Evolutionary conservation across 768 basidiomycete genomes (phyloP).

Genomic region (Leccinum subgranulosum): DNA sequence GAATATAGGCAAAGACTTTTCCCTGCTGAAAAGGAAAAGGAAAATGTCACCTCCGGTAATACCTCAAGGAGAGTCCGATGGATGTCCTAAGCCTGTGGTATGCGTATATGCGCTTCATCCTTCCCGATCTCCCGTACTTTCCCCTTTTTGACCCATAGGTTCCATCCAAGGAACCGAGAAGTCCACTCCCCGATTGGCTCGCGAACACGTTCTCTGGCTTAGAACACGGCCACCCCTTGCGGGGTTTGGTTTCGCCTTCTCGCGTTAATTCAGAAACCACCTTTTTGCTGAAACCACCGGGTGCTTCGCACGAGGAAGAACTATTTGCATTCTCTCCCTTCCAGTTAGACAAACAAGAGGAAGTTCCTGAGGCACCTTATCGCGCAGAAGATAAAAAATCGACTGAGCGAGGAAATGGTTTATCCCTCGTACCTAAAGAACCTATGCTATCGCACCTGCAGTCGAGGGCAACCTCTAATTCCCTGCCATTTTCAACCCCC

Average conservation of each 20-base stretch:
- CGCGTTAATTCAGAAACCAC: conserved; percentile 4
- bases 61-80: conserved; percentile 7
- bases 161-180: conserved; percentile 22
- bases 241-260: conserved; percentile 28
- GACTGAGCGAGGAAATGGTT: neutral
- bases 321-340: conserved; percentile 31
- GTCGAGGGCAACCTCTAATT: neutral
- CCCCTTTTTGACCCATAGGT: conserved; percentile 13
- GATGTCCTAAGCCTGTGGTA: conserved; percentile 17
- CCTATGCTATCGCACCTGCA: neutral
- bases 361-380: neutral
- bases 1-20: conserved; percentile 38
- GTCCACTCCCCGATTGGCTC: conserved; percentile 55
- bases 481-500: conserved; percentile 25
- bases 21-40: conserved; percentile 44
- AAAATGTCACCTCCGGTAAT: conserved; percentile 5
- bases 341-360: conserved; percentile 11
- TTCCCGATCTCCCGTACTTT: conserved; percentile 11
- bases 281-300: conserved; percentile 1
- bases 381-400: neutral
- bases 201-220: conserved; percentile 48
- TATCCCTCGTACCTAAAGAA: neutral
- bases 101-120: conserved; percentile 28
- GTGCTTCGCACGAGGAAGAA: conserved; percentile 12
- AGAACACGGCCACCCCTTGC: conserved; percentile 33